Evolutionary conservation across 2,329 filamentous ascomycete genomes (phyloP), one percentile per base, ranked within the genome.

Genomic region (Proliferodiscus dingleyae): DNA sequence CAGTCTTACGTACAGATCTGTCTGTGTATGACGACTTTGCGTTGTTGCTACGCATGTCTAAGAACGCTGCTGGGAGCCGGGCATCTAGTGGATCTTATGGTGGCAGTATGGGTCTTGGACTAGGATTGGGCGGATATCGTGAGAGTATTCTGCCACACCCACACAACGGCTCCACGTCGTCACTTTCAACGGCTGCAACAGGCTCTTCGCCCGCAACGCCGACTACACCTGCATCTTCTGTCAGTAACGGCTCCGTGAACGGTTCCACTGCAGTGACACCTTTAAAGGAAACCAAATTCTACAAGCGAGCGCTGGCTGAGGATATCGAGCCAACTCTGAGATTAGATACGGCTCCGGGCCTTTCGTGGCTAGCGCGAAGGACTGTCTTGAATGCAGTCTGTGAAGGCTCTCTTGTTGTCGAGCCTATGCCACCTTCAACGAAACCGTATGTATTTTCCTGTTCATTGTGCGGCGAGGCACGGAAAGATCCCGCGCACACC

Each of bases 261-360:
- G 60, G 51, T 9, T 61, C 61, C 15, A 64, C 63, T 34, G 64
- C 64, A 16, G 60, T 78, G 26, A 81, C 78, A 3, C 81, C 83
- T 4, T 70, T 98, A 32, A 95, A 93, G 61, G 93, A 97, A 46
- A 88, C 86, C 22, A 88, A 86, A 54, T 98, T 97, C 63, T 98
- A 91, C 71, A 97, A 97, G 70, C 83, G 93, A 37, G 83, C 83
- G 5, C 68, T 97, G 21, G 76, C 80, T 16, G 93, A 98, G 65
- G 93, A 98, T 61, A 88, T 98, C 46, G 93, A 98, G 63, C 93
- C 93, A 0, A 95, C 93, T 0, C 71, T 98, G 8, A 83, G 93
- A 33, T 77, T 98, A 3, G 93, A 98, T 64, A 77, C 81, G 2
- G 90, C 93, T 0, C 93, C 93, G 0, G 88, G 90, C 0, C 78